These are phyloP conservation scores for Solanum sparsipilum DNA, from an alignment of 257 asterid species.

Conservation along the genomic window DNA sequence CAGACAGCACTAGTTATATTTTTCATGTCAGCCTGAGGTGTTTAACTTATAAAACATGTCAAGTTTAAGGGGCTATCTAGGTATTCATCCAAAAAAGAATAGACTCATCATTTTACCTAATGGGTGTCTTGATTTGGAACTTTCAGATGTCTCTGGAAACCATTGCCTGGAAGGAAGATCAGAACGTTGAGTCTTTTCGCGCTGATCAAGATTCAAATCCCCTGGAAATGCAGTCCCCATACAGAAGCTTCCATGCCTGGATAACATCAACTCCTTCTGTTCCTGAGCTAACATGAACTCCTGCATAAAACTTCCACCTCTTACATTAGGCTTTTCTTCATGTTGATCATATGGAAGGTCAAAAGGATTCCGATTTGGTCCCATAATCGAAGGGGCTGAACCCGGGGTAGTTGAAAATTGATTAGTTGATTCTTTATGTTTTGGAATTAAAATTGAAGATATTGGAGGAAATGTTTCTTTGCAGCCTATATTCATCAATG, in stretches of 20 bases:
- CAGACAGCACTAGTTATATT: not conserved
- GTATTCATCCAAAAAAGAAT: not conserved
- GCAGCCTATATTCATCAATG: slow-evolving; percentile 34
- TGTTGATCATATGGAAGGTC: slow-evolving; percentile 90
- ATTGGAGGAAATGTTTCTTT: slow-evolving; percentile 15
- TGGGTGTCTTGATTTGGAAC: slow-evolving; percentile 8
- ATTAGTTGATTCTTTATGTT: slow-evolving; percentile 1
- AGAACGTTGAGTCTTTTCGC: not conserved
- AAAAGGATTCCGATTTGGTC: slow-evolving; percentile 66
- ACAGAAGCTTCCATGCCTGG: slow-evolving; percentile 62
- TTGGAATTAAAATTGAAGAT: slow-evolving; percentile 36
- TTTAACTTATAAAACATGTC: not conserved
- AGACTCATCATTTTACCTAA: slow-evolving; percentile 22
- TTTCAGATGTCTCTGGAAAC: not conserved
- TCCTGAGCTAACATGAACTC: slow-evolving; percentile 39
- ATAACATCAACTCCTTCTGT: slow-evolving; percentile 33
- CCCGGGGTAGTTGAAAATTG: slow-evolving; percentile 56
- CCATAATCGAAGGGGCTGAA: slow-evolving; percentile 71
- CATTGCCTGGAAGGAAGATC: slow-evolving; percentile 15
- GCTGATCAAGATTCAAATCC: slow-evolving; percentile 12
- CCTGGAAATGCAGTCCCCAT: slow-evolving; percentile 22
- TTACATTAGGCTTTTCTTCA: slow-evolving; percentile 79
- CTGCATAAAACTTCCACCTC: slow-evolving; percentile 64
- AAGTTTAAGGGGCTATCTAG: not conserved
- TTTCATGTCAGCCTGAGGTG: not conserved